Evolutionary conservation across 345 rosid species (phyloP), one percentile per base, ranked within the genome.

Genomic region (Adansonia digitata): DNA sequence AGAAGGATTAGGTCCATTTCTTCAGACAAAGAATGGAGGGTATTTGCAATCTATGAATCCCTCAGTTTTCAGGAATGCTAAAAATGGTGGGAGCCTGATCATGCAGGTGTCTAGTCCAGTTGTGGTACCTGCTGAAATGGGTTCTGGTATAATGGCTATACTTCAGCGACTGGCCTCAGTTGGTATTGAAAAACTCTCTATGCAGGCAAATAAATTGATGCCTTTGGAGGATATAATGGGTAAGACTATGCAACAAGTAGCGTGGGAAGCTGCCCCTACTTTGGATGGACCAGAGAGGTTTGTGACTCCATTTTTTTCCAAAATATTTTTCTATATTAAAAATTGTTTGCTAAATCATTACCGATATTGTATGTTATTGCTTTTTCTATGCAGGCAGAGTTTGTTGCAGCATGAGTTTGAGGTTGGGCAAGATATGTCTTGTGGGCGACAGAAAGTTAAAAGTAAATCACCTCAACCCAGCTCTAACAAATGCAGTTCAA

Each of bases 41-140:
- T 91, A 88, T 80, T 69, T 94, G 77, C 88, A 94, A 75, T 91
- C 97, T 65, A 92, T 92, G 98, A 90, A 77, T 78, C 90, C 97
- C 43, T 77, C 82, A 24, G 83, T 91, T 60, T 94, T 92, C 79
- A 82, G 62, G 37, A 88, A 85, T 57, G 84, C 91, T 7, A 88
- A 94, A 85, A 83, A 79, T 40, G 82, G 89, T 22, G 95, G 98
- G 71, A 88, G 78, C 86, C 84, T 92, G 86, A 78, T 94, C 81
- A 94, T 94, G 97, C 98, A 94, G 81, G 97, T 86, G 78, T 94
- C 98, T 43, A 88, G 84, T 83, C 97, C 98, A 2, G 94, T 94
- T 73, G 97, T 94, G 70, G 92, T 94, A 60, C 98, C 97, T 17
- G 97, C 97, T 15, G 97, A 89, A 83, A 92, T 94, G 98, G 98